Evolutionary conservation across 805 yeast species (phyloP).

Genomic region (Saturnispora halmiae): DNA sequence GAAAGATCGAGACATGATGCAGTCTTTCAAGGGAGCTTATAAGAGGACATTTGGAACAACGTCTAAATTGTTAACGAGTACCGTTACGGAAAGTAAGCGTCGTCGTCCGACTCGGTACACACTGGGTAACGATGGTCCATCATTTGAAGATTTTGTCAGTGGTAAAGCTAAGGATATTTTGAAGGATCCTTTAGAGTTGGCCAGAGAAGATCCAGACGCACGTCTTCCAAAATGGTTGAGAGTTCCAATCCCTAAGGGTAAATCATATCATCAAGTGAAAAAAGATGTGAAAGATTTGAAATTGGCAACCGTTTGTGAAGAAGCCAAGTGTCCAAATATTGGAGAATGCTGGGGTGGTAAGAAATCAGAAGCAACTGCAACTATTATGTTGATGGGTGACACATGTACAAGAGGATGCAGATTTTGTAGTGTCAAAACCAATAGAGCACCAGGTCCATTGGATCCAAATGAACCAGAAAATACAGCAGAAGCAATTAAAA

Average conservation of each 20-base stretch:
- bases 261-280: constrained; percentile 69
- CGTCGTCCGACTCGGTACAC: constrained; percentile 42
- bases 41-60: constrained; percentile 1
- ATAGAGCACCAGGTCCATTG: constrained; percentile 74
- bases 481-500: constrained; percentile 91
- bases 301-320: constrained; percentile 94
- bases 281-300: constrained; percentile 82
- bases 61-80: background rate
- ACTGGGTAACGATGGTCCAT: constrained; percentile 69
- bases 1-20: no score
- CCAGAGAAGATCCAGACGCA: constrained; percentile 56
- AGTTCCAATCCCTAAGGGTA: constrained; percentile 95
- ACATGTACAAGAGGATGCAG: constrained; percentile 99
- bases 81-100: background rate
- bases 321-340: constrained; percentile 98
- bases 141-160: constrained; percentile 81
- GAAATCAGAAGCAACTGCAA: constrained; percentile 89
- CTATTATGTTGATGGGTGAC: constrained; percentile 97
- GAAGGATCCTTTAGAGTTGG: constrained; percentile 70
- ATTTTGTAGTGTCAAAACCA: constrained; percentile 93
- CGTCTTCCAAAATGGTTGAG: constrained; percentile 90
- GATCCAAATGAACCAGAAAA: constrained; percentile 97
- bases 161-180: constrained; percentile 66
- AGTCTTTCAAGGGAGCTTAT: background rate
- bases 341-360: constrained; percentile 99